phyloP scores from a whole-genome alignment of 352 stramenopile genomes.

The Globisporangium viniferum region DNA sequence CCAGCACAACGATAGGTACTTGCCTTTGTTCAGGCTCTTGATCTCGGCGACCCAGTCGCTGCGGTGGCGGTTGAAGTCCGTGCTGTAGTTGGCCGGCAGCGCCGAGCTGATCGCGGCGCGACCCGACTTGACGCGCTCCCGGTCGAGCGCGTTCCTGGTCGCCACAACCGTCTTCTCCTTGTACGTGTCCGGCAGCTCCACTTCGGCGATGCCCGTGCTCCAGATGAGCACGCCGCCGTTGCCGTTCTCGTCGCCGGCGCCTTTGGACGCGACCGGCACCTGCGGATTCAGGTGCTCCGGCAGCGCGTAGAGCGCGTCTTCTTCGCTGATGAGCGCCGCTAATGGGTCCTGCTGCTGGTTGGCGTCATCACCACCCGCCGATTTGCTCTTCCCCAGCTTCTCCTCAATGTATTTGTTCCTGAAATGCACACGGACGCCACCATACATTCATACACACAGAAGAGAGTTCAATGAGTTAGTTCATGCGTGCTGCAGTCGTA shows the following conservation, averaged over 20 bases:
- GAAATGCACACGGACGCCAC: background rate
- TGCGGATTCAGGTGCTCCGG: conserved; percentile 54
- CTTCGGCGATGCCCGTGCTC: conserved; percentile 76
- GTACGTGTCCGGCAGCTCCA: conserved; percentile 61
- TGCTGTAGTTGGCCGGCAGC: conserved; percentile 72
- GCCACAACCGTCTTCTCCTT: conserved; percentile 47
- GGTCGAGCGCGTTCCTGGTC: conserved; percentile 44
- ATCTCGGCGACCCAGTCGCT: conserved; percentile 63
- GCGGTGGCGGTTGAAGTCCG: conserved; percentile 72
- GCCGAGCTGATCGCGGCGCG: conserved; percentile 35
- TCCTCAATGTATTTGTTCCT: conserved; percentile 86
- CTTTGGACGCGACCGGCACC: conserved; percentile 28
- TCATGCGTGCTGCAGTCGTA: background rate
- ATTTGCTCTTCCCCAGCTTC: conserved; percentile 48
- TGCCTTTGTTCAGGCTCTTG: conserved; percentile 60
- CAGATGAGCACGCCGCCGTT: conserved; percentile 70
- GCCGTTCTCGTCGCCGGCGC: conserved; percentile 36
- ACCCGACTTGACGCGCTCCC: conserved; percentile 17
- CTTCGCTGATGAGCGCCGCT: conserved; percentile 28
- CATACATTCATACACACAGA: background rate
- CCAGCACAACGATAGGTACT: conserved; percentile 11
- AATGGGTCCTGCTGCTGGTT: conserved; percentile 7
- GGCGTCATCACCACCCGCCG: background rate
- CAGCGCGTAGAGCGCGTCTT: conserved; percentile 68
- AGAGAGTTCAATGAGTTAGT: background rate